These are phyloP conservation scores for Cinchona pubescens DNA, from an alignment of 257 asterid genomes.

Conservation along the genomic window DNA sequence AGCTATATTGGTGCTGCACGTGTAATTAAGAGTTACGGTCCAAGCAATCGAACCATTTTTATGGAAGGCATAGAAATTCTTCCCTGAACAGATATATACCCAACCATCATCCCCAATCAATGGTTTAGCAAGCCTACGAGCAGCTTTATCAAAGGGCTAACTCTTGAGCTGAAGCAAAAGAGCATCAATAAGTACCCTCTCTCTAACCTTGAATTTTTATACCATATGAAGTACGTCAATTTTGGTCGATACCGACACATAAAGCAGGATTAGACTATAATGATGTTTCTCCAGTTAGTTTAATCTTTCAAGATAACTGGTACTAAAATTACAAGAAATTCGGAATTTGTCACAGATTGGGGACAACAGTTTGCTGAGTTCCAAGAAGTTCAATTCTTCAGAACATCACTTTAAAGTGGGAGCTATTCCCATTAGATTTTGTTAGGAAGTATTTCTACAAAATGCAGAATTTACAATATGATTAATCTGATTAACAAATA, in stretches of 20 bases:
- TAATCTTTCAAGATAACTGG: no score
- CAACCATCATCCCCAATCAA: constrained; percentile 77
- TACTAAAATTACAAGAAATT: no score
- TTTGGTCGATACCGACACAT: no score
- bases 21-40: constrained; percentile 51
- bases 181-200: no score
- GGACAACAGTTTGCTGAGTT: no score
- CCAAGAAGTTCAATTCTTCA: neutral
- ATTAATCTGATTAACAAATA: neutral
- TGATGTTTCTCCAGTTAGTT: no score
- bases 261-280: no score
- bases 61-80: constrained; percentile 59
- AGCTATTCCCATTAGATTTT: neutral
- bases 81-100: constrained; percentile 60
- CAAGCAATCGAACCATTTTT: constrained; percentile 77
- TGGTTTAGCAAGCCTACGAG: constrained; percentile 45
- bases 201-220: no score
- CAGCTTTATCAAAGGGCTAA: constrained; percentile 30
- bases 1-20: constrained; percentile 52
- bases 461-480: neutral
- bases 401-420: neutral
- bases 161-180: constrained; percentile 40
- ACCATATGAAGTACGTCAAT: no score
- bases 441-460: neutral
- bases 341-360: no score